These are phyloP conservation scores for Ganoderma sinense DNA, from an alignment of 1,284 basidiomycete species.

Conservation along the genomic window DNA sequence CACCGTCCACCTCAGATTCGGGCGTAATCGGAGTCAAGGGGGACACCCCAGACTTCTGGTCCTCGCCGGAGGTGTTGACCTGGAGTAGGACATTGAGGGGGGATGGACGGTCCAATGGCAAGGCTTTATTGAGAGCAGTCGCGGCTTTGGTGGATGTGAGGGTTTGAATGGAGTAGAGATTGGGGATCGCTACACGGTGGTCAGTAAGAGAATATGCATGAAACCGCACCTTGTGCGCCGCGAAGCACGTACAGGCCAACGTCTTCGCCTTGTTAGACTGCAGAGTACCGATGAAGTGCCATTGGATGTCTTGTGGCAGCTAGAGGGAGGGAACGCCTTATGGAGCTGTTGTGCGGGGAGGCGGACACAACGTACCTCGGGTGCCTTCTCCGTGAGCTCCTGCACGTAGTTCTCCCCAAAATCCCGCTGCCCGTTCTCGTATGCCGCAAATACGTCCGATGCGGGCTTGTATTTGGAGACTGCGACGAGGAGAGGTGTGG, in stretches of 20 bases:
- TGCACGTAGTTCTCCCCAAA: constrained; percentile 99
- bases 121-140: constrained; percentile 81
- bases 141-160: constrained; percentile 90
- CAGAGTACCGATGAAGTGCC: constrained; percentile 97
- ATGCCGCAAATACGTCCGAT: constrained; percentile 86
- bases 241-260: constrained; percentile 70
- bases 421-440: constrained; percentile 83
- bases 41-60: constrained; percentile 86
- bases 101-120: constrained; percentile 56
- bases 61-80: constrained; percentile 95
- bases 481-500: constrained; percentile 69
- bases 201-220: constrained; percentile 15
- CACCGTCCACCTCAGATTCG: constrained; percentile 27
- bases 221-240: constrained; percentile 2
- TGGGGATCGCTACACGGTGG: constrained; percentile 76
- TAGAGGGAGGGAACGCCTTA: constrained; percentile 41
- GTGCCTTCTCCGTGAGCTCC: constrained; percentile 91
- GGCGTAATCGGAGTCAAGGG: constrained; percentile 50
- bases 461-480: constrained; percentile 96
- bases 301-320: constrained; percentile 86
- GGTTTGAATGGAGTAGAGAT: constrained; percentile 91
- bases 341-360: constrained; percentile 10
- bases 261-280: constrained; percentile 96
- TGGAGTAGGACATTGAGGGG: constrained; percentile 87
- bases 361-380: constrained; percentile 59